Evolutionary conservation across 495 filamentous ascomycete genomes (phyloP), one percentile per base, ranked within the genome.

Genomic region (Chaetomium fimeti): DNA sequence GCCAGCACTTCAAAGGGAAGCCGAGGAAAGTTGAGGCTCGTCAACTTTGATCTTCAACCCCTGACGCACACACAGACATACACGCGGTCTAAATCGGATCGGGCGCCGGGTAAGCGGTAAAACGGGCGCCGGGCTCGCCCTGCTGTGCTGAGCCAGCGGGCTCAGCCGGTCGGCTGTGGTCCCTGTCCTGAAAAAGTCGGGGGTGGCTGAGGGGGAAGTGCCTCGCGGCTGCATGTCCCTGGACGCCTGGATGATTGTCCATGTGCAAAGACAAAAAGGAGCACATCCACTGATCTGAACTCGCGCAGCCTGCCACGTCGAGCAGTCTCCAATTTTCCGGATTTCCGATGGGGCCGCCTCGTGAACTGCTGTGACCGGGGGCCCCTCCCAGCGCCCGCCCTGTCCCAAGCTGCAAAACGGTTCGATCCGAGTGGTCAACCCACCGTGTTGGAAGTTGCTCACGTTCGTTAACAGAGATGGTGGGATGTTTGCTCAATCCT

Each of bases 241-340:
- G 43, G 5, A n/a, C 43, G 43, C 13, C 16, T 11, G 45, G 8
- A 24, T 0, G 20, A 49, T 49, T 11, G n/a, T 24, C 43, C 43
- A 20, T 47, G 51, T 28, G 51, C 22, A 20, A 7, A 25, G 9
- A 49, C 27, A 54, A 13, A 54, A 36, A 36, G 32, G 32, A 36
- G 32, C 32, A 36, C 32, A 36, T 36, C 32, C 22, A 24, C 47
- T 18, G 52, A 55, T 40, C 51, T 54, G 29, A 57, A 57, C 45
- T 62, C 28, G 20, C 27, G 27, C 40, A 62, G 64, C 36, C 60
- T 66, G 64, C 64, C 64, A 66, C 64, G 58, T 58, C 27, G 59
- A 47, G 58, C 36, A 28, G 0, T 57, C 61, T 13, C 61, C 61
- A 63, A 28, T 63, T 63, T 63, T 63, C 43, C 57, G 58, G 45